These are phyloP conservation scores for Crithidia acanthocephali DNA, from an alignment of 208 protist genomes.

Conservation along the genomic window DNA sequence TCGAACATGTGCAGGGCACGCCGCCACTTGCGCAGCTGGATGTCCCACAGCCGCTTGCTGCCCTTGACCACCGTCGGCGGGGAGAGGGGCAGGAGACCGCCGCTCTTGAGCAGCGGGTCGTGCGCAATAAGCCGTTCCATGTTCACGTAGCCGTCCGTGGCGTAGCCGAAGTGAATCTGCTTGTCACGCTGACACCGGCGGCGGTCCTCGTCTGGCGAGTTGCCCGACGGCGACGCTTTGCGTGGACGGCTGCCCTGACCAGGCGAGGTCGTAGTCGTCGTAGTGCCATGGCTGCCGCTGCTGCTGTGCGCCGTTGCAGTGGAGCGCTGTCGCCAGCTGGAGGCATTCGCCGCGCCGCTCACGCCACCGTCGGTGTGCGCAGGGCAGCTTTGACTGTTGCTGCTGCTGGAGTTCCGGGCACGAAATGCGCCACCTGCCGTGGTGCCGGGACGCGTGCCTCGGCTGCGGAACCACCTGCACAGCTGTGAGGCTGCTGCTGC, in stretches of 20 bases:
- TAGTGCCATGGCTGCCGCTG: too few species aligned
- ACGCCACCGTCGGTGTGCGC: not conserved
- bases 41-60: slow-evolving; percentile 87
- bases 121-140: slow-evolving; percentile 79
- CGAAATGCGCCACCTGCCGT: not conserved
- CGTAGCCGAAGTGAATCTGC: slow-evolving; percentile 77
- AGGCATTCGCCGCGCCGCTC: not conserved
- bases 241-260: slow-evolving; percentile 3
- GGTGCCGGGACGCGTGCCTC: too few species aligned
- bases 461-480: too few species aligned
- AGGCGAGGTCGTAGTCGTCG: not conserved
- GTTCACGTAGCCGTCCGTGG: slow-evolving; percentile 81
- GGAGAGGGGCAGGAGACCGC: slow-evolving; percentile 73
- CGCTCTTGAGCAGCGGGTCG: slow-evolving; percentile 75
- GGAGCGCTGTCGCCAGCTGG: slow-evolving; percentile 8
- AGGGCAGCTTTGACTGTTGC: not conserved
- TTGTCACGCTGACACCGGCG: slow-evolving; percentile 78
- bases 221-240: slow-evolving; percentile 25
- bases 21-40: slow-evolving; percentile 86
- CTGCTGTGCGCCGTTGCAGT: not conserved
- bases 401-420: slow-evolving; percentile 1
- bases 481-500: not conserved
- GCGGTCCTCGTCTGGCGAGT: slow-evolving; percentile 74
- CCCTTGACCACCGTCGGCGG: slow-evolving; percentile 57
- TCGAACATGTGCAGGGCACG: slow-evolving; percentile 91